Percentiles rank a stretch among this genome's conserved stretches.
phyloP scores from a whole-genome alignment of 2,329 filamentous ascomycete species.

The Pseudogymnoascus sp. region DNA sequence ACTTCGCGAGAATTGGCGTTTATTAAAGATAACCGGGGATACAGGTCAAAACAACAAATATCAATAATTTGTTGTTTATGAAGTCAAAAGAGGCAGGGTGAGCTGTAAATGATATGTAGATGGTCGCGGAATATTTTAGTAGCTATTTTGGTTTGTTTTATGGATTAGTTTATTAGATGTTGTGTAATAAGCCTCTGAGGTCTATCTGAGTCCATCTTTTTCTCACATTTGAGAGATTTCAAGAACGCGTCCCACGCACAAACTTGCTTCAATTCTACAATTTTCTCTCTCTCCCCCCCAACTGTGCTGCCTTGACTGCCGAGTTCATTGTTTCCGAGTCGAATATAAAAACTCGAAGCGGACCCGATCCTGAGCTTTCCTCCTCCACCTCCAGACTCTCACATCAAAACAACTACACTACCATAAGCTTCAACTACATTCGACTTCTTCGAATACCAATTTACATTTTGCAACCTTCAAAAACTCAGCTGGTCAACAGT shows the following conservation, averaged over 20 bases:
- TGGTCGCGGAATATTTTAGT: neutral
- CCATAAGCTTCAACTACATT: neutral
- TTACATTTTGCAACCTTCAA: neutral
- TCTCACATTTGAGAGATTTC: neutral
- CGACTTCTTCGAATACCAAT: neutral
- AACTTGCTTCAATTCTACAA: neutral
- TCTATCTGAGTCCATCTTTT: constrained; percentile 1
- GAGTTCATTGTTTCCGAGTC: neutral
- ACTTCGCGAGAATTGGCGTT: neutral
- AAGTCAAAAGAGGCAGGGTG: neutral
- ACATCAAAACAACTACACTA: neutral
- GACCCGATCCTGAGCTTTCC: neutral
- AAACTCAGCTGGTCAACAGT: neutral
- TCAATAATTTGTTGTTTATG: neutral
- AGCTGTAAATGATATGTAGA: neutral
- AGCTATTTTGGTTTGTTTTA: neutral
- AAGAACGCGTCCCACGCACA: neutral
- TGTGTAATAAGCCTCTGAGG: neutral
- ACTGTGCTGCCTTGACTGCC: neutral
- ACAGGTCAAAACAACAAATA: neutral
- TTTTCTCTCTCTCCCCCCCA: neutral
- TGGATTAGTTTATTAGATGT: neutral
- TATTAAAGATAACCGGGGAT: constrained; percentile 1
- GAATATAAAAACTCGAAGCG: neutral
- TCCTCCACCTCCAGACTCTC: neutral